phyloP scores from a whole-genome alignment of 139 green algal genomes.

The Ettlia oleoabundans region DNA sequence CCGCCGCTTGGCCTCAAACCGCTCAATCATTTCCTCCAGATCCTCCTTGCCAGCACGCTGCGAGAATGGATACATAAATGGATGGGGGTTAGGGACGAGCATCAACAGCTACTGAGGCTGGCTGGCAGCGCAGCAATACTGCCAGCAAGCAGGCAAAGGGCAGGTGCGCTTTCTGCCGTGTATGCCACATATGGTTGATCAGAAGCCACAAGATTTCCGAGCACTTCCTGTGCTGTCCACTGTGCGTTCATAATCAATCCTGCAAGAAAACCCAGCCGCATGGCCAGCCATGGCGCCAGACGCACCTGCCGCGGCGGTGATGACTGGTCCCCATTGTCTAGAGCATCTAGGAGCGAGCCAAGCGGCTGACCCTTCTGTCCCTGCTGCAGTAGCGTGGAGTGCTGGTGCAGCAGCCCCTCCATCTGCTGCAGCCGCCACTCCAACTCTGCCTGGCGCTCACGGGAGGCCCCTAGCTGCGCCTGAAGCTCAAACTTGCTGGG shows the following conservation, averaged over 20 bases:
- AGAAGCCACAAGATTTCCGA: no score
- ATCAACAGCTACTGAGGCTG: no score
- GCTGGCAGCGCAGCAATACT: no score
- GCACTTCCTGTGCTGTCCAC: no score
- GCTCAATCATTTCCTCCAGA: conserved; percentile 30
- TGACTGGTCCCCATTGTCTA: background rate
- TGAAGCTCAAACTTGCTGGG: conserved; percentile 53
- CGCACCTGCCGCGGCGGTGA: background rate
- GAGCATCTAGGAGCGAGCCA: conserved; percentile 10
- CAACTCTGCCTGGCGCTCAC: conserved; percentile 37
- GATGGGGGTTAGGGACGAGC: no score
- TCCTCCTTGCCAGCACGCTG: conserved; percentile 24
- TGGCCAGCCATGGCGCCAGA: no score
- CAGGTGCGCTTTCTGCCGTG: no score
- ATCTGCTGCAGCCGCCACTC: conserved; percentile 44
- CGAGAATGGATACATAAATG: no score
- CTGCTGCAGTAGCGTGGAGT: background rate
- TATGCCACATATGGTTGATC: no score
- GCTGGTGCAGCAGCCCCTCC: conserved; percentile 19
- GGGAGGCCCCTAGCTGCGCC: conserved; percentile 39
- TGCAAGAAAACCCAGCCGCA: no score
- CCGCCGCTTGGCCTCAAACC: conserved; percentile 35
- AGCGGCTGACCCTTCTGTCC: background rate
- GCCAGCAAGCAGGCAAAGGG: no score
- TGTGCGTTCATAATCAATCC: no score